Percentiles rank a stretch among this genome's conserved stretches.
phyloP scores from a whole-genome alignment of 2,329 filamentous ascomycete genomes.

The Trematosphaeria pertusa region DNA sequence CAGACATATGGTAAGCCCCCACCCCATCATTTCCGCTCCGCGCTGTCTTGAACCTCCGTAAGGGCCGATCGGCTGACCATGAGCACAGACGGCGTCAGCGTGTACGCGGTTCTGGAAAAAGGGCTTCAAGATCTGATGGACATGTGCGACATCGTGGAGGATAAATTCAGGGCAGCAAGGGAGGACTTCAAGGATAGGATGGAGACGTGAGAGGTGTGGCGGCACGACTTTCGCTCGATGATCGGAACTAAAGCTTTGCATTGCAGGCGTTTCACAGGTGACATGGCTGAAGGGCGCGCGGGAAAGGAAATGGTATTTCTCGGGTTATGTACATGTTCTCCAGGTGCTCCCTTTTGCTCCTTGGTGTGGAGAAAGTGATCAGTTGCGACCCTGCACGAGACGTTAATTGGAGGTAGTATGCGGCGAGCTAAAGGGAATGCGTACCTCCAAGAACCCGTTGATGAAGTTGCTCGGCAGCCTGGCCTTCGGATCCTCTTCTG shows the following conservation, averaged over 20 bases:
- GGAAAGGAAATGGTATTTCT: slow-evolving; percentile 46
- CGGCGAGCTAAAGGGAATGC: slow-evolving; percentile 27
- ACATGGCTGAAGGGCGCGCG: slow-evolving; percentile 30
- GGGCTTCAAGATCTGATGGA: slow-evolving; percentile 88
- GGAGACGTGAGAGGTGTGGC: not conserved
- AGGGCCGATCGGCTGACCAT: slow-evolving; percentile 8
- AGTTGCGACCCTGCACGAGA: slow-evolving; percentile 47
- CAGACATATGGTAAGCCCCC: slow-evolving; percentile 82
- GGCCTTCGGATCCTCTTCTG: slow-evolving; percentile 78
- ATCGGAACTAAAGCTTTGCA: slow-evolving; percentile 32
- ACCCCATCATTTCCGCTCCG: no score
- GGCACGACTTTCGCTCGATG: no score
- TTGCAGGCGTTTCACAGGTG: slow-evolving; percentile 40
- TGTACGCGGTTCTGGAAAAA: slow-evolving; percentile 87
- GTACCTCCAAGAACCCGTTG: slow-evolving; percentile 90
- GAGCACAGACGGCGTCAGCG: slow-evolving; percentile 73
- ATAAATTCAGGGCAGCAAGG: slow-evolving; percentile 78
- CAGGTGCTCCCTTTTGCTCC: slow-evolving; percentile 9
- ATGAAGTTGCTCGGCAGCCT: slow-evolving; percentile 90
- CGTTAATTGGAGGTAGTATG: slow-evolving; percentile 15
- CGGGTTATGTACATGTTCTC: slow-evolving; percentile 41
- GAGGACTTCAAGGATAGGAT: slow-evolving; percentile 61
- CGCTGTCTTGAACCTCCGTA: no score
- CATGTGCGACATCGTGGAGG: slow-evolving; percentile 90
- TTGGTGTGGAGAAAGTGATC: slow-evolving; percentile 15